A percentile compares a stretch with the other conserved stretches of the same genome.
These are phyloP conservation scores for Xylariaceae sp. DNA, from an alignment of 2,329 filamentous ascomycete species.

Conservation along the genomic window DNA sequence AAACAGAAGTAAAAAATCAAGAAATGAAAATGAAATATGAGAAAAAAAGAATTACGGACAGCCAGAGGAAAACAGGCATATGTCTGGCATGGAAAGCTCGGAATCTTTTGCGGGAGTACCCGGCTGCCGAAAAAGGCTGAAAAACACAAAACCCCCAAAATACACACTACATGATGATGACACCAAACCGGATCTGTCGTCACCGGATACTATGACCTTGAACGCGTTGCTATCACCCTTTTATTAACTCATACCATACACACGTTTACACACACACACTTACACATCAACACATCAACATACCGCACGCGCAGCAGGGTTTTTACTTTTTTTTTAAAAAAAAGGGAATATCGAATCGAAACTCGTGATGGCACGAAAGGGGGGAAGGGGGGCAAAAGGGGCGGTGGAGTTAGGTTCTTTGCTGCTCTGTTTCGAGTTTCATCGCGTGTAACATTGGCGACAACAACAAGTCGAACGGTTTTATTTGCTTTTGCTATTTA, in stretches of 20 bases:
- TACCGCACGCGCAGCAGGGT: not conserved
- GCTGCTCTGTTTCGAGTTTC: constrained; percentile 2
- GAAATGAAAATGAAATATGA: too few species aligned
- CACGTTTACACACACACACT: too few species aligned
- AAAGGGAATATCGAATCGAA: too few species aligned
- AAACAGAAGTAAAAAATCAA: not conserved
- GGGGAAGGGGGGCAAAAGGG: constrained; percentile 1
- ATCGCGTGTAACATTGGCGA: constrained; percentile 10
- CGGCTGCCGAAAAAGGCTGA: not conserved
- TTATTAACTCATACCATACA: too few species aligned
- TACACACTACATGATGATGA: not conserved
- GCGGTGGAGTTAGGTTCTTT: constrained; percentile 11
- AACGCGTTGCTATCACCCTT: not conserved
- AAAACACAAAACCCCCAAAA: not conserved
- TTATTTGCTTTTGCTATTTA: not conserved
- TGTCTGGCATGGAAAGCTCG: constrained; percentile 20
- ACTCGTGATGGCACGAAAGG: not conserved
- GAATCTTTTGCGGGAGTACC: not conserved
- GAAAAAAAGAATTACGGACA: too few species aligned
- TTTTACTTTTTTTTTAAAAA: constrained; percentile 3
- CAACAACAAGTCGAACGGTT: not conserved
- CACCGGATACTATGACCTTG: not conserved
- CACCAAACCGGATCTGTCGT: not conserved
- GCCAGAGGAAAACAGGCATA: constrained; percentile 9
- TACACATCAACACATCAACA: too few species aligned